A percentile compares a stretch with the other conserved stretches of the same genome.
Evolutionary conservation across 345 rosid genomes (phyloP).

Genomic region (Sapria himalayana): DNA sequence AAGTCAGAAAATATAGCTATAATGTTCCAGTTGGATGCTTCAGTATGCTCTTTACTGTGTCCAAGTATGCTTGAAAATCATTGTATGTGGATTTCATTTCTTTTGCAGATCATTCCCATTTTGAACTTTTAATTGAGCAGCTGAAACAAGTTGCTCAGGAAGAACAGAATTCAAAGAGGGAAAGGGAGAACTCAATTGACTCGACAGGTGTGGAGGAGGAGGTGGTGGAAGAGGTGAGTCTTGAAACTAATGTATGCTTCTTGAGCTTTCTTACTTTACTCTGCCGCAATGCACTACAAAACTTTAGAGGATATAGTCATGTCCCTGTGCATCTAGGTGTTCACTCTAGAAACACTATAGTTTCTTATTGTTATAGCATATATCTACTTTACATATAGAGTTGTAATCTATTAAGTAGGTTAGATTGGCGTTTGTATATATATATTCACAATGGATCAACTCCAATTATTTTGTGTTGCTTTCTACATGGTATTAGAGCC

Average conservation of each 20-base stretch:
- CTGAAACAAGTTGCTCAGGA: conserved; percentile 26
- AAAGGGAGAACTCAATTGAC: conserved; percentile 20
- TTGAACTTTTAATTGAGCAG: conserved; percentile 33
- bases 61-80: not conserved
- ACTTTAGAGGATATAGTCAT: too few relatives aligned
- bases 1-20: too few relatives aligned
- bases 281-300: too few relatives aligned
- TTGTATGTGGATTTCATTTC: not conserved
- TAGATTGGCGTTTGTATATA: too few relatives aligned
- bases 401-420: too few relatives aligned
- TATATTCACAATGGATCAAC: too few relatives aligned
- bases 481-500: too few relatives aligned
- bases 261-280: conserved; percentile 1
- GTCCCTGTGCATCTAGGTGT: too few relatives aligned
- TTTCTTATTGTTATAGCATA: too few relatives aligned
- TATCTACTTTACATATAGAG: too few relatives aligned
- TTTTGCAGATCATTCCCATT: conserved; percentile 41
- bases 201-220: conserved; percentile 15
- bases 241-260: conserved; percentile 19
- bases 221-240: conserved; percentile 15
- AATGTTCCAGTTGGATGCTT: not conserved
- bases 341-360: too few relatives aligned
- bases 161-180: conserved; percentile 14
- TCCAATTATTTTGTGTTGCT: too few relatives aligned
- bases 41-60: not conserved